Evolutionary conservation across 345 rosid genomes (phyloP), one percentile per base, ranked within the genome.

Genomic region (Citrus hindsii): DNA sequence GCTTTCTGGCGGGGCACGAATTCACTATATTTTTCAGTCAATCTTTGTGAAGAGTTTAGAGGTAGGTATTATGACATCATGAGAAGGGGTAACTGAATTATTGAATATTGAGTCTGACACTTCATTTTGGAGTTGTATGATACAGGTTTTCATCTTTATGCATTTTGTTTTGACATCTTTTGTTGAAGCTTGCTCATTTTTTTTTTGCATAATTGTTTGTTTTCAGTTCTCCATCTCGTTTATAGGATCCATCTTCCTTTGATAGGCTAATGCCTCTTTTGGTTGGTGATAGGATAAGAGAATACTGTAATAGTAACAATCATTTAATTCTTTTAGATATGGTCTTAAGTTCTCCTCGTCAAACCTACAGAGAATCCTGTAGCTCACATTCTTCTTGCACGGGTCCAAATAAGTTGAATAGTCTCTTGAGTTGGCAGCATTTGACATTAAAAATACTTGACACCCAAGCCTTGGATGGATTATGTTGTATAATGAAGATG

Each of bases 1-100:
- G 90, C 90, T 95, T 40, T 87, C 97, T 21, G 98, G 99, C 65
- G 99, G 98, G 83, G 98, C 99, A 81, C 86, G 98, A 59, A 92
- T 95, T 72, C 97, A 89, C 77, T 95, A 92, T 80, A 90, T 95
- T 75, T 93, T 95, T 82, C 99, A 95, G 76, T 89, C 92, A 65
- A 91, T 95, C 59, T 95, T 92, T 83, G 98, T 95, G 69, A 91
- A 92, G 84, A 89, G 94, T 74, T 86, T 95, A 82, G 97, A 95
- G 99, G 98, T 95, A 55, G 73, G 90, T 28, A 60, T 69, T 42
- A 22, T 30, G 55, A 7, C 70, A 40, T 64, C 75, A 32, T 61
- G 24, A 71, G 37, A 33, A 33, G 30, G 35, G 25, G 65, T 24
- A 7, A 7, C 72, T 77, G 21, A 40, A 51, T 21, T 58, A 37